Base-by-base conservation (phyloP, 371 early-diverging fungal genomes). In the Mortierella sp. region DNA sequence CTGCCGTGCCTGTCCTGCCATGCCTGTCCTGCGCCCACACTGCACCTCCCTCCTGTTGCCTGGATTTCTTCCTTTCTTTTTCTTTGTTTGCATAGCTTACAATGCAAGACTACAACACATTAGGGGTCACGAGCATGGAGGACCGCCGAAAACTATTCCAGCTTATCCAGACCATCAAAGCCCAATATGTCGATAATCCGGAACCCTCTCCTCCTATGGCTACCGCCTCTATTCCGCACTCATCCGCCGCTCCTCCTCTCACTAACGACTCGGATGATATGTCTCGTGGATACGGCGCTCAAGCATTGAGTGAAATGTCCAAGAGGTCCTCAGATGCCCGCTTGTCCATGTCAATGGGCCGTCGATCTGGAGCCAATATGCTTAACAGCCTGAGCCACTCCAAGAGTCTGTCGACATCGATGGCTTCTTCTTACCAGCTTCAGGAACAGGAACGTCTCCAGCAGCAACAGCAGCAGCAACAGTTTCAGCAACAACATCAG, bases 91-190 rank as follows among this genome's bases (percentile, higher is more conserved):
- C 24, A 68, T 90, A 94, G 92, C 91, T 97, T 73, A 95, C 95
- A 31, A 95, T 97, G 93, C 95, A 95, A 88, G 96, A 96, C 89
- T 97, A 96, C 89, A 92, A 90, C 70, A 84, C 90, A 38, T 90
- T 96, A 31, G 97, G 97, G 19, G 95, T 97, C 44, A 93, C 92
- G 42, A 90, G 92, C 58, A 94, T 94, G 89, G 93, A 93, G 47
- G 97, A 97, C 86, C 89, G 96, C 50, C 94, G 95, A 80, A 89
- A 93, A 83, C 91, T 91, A 52, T 94, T 95, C 85, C 92, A 93
- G 52, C 89, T 95, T 44, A 95, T 95, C 70, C 94, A 91, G 73
- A 57, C 74, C 38, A 82, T 89, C 78, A 89, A 88, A 57, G 68
- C 80, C 26, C 78, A 86, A 50, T 80, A 84, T 31, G 60, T 81